Evolutionary conservation across 352 stramenopile species (phyloP).

Genomic region (Phytophthora pistaciae): DNA sequence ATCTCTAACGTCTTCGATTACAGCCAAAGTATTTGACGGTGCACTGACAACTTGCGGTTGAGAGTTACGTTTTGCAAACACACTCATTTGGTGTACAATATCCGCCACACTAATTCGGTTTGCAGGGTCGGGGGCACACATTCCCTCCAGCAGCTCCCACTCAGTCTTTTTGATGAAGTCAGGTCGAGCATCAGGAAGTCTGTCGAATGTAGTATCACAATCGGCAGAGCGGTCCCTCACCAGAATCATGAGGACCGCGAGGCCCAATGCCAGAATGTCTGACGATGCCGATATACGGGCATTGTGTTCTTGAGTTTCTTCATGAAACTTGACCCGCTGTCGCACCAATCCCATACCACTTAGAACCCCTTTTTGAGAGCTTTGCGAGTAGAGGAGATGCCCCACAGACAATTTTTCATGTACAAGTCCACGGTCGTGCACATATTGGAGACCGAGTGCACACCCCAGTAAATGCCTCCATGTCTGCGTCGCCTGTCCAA

Average conservation of each 20-base stretch:
- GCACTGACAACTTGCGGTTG: background rate
- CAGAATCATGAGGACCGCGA: constrained; percentile 15
- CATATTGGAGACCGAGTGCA: constrained; percentile 19
- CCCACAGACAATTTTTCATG: constrained; percentile 13
- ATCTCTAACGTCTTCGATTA: constrained; percentile 6
- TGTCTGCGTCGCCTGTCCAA: background rate
- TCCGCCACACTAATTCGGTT: constrained; percentile 14
- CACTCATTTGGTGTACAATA: constrained; percentile 12
- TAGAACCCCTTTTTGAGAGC: constrained; percentile 21
- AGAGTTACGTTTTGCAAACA: constrained; percentile 3
- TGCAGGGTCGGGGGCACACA: constrained; percentile 14
- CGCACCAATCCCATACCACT: constrained; percentile 17
- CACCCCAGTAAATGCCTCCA: constrained; percentile 20
- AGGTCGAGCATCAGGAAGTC: constrained; percentile 7
- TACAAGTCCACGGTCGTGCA: constrained; percentile 22
- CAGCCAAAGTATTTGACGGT: background rate
- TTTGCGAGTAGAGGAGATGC: constrained; percentile 14
- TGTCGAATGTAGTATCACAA: background rate
- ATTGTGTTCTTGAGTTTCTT: background rate
- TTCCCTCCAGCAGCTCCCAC: constrained; percentile 16
- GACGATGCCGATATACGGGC: background rate
- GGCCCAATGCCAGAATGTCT: constrained; percentile 17
- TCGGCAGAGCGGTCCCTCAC: constrained; percentile 4
- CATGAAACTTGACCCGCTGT: background rate
- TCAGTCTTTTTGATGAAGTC: constrained; percentile 12